phyloP scores from a whole-genome alignment of 805 yeast species.

The Candida methanosorbosa region DNA sequence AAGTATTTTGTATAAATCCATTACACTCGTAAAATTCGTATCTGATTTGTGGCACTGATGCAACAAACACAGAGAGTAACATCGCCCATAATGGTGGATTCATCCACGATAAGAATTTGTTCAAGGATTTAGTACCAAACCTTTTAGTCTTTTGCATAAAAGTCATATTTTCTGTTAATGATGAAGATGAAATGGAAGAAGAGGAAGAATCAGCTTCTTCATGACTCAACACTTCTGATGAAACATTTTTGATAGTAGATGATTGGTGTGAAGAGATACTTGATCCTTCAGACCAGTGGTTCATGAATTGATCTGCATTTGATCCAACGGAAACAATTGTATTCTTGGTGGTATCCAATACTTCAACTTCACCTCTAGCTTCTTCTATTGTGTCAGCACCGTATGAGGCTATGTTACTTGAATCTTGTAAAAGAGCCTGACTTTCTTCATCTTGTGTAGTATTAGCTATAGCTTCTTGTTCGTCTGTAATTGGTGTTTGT shows the following conservation, averaged over 20 bases:
- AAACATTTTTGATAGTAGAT: not conserved
- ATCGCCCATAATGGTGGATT: constrained; percentile 82
- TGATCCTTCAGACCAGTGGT: not conserved
- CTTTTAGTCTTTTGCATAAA: not conserved
- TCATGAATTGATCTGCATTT: not conserved
- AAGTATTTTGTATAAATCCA: constrained; percentile 59
- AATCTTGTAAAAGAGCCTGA: not conserved
- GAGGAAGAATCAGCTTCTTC: not conserved
- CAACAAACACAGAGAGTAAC: constrained; percentile 60
- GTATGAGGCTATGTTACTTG: not conserved
- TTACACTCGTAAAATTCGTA: constrained; percentile 44
- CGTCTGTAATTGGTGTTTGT: constrained; percentile 21
- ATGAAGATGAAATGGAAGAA: not conserved
- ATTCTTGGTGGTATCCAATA: not conserved
- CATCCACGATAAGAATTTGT: constrained; percentile 29
- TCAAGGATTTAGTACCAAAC: not conserved
- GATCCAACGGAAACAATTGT: not conserved
- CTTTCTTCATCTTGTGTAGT: not conserved
- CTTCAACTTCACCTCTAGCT: not conserved
- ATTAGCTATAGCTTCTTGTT: not conserved
- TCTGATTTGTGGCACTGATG: constrained; percentile 53
- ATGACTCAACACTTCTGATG: not conserved
- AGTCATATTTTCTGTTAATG: no score
- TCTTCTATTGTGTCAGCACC: not conserved
- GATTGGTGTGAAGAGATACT: not conserved